A percentile compares a stretch with the other conserved stretches of the same genome.
Evolutionary conservation across 2,329 filamentous ascomycete species (phyloP).

Genomic region (Neonectria neomacrospora): DNA sequence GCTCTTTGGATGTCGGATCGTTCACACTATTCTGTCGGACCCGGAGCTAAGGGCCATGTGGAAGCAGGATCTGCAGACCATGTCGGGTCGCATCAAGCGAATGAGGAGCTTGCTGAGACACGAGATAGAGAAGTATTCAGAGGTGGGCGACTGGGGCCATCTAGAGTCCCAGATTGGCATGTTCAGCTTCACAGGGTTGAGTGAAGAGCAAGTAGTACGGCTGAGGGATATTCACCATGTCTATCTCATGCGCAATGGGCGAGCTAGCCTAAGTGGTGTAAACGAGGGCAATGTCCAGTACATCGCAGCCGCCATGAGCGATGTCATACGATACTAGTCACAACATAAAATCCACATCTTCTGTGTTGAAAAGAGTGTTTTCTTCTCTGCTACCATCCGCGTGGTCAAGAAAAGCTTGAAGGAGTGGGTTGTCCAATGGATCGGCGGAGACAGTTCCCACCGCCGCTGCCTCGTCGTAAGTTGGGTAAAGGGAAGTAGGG

Average conservation of each 20-base stretch:
- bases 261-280: conserved; percentile 25
- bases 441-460: conserved; percentile 14
- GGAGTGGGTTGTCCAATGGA: conserved; percentile 27
- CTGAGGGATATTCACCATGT: conserved; percentile 9
- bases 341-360: conserved; percentile 21
- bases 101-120: conserved; percentile 37
- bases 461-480: conserved; percentile 13
- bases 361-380: conserved; percentile 5
- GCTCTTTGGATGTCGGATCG: conserved; percentile 20
- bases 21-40: conserved; percentile 13
- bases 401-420: conserved; percentile 30
- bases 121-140: conserved; percentile 37
- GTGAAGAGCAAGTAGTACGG: conserved; percentile 42
- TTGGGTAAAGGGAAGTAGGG: conserved; percentile 14
- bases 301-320: conserved; percentile 24
- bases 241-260: conserved; percentile 17
- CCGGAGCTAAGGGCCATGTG: conserved; percentile 15
- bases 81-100: conserved; percentile 47
- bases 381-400: conserved; percentile 23
- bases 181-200: conserved; percentile 53
- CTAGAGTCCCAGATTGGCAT: conserved; percentile 52
- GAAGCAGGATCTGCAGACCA: conserved; percentile 47
- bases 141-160: conserved; percentile 47
- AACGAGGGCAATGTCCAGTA: conserved; percentile 27
- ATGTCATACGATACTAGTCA: conserved; percentile 3